A percentile compares a stretch with the other conserved stretches of the same genome.
phyloP scores from a whole-genome alignment of 164 flowering plant genomes.

The Nymphaea thermarum region DNA sequence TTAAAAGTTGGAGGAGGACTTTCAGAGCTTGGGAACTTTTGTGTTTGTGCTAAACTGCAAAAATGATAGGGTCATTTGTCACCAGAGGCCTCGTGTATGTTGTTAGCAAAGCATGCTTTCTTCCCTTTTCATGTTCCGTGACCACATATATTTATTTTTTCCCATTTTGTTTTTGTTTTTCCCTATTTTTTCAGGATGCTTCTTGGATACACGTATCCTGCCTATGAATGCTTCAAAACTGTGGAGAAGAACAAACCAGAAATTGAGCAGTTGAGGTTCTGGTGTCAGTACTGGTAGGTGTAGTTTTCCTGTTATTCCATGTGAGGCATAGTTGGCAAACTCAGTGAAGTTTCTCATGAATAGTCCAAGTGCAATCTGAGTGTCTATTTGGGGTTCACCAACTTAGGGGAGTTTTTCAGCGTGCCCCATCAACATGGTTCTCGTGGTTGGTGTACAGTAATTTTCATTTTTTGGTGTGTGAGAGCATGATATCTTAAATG shows the following conservation, averaged over 20 bases:
- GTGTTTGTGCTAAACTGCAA: slow-evolving; percentile 1
- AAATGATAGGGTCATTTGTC: slow-evolving; percentile 83
- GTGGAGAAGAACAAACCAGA: slow-evolving; percentile 90
- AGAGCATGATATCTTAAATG: too few relatives aligned
- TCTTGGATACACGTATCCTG: slow-evolving; percentile 96
- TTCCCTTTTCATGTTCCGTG: not conserved
- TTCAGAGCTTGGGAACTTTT: not conserved
- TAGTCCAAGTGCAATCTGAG: not conserved
- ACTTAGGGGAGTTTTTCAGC: too few relatives aligned
- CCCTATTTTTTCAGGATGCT: slow-evolving; percentile 48
- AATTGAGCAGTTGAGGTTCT: slow-evolving; percentile 85
- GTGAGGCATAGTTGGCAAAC: not conserved
- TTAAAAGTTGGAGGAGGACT: too few relatives aligned
- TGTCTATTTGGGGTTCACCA: too few relatives aligned
- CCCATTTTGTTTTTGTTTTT: not conserved
- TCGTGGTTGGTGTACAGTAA: too few relatives aligned
- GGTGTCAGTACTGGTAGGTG: slow-evolving; percentile 96
- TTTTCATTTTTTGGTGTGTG: too few relatives aligned
- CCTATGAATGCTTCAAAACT: slow-evolving; percentile 84
- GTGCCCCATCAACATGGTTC: too few relatives aligned
- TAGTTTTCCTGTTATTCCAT: not conserved
- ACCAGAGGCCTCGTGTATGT: slow-evolving; percentile 88
- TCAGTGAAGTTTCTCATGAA: not conserved
- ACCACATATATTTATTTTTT: not conserved
- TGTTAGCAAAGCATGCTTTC: not conserved